Evolutionary conservation across 208 protist genomes (phyloP).

Genomic region (Porcisia hertigi): DNA sequence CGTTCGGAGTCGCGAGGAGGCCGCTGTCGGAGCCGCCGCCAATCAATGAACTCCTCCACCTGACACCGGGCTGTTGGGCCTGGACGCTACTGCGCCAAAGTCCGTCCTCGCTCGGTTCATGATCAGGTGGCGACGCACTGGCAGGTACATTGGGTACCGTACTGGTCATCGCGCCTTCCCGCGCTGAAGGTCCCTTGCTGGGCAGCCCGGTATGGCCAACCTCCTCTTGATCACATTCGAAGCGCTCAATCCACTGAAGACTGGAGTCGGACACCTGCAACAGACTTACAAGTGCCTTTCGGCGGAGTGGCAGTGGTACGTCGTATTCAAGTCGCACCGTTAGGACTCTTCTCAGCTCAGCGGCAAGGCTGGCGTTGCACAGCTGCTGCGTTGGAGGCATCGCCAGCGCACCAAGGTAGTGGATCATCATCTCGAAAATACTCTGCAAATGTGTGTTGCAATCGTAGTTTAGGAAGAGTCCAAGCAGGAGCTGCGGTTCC

Average conservation of each 20-base stretch:
- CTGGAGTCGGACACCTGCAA: conserved; percentile 78
- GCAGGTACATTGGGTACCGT: neutral
- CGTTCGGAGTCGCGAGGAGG: conserved; percentile 7
- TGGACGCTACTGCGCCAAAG: conserved; percentile 9
- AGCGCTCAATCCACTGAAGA: conserved; percentile 87
- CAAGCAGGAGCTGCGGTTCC: conserved; percentile 94
- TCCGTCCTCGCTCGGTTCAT: conserved; percentile 1
- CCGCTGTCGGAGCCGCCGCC: neutral
- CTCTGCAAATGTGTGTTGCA: conserved; percentile 95
- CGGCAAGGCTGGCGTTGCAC: conserved; percentile 30
- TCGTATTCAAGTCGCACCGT: conserved; percentile 55
- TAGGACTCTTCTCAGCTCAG: conserved; percentile 30
- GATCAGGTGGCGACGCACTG: neutral
- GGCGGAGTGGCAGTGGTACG: conserved; percentile 55
- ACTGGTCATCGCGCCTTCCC: neutral
- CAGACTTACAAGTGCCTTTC: conserved; percentile 61
- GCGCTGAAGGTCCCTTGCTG: neutral
- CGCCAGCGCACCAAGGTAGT: conserved; percentile 80
- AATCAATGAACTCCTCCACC: neutral
- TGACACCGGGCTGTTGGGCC: neutral
- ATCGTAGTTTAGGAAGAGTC: conserved; percentile 98
- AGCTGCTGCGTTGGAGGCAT: conserved; percentile 29
- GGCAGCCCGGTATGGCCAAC: neutral
- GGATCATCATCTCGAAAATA: conserved; percentile 94
- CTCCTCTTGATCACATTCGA: conserved; percentile 52